Conservation (phyloP, 768 basidiomycete genomes). For the Polyporus arcularius region DNA sequence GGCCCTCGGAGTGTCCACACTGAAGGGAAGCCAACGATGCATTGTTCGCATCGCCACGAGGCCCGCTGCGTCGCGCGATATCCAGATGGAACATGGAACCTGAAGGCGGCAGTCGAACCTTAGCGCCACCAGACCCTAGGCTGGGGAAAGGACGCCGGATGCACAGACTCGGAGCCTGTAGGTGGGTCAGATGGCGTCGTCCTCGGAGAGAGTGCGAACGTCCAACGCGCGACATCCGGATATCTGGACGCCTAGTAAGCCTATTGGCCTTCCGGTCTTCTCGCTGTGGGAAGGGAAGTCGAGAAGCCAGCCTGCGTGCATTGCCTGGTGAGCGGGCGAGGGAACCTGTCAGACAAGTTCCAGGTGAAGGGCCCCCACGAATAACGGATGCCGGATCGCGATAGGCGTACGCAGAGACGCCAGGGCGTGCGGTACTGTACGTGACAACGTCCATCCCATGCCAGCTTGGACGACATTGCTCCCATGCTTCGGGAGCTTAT, state of each 20-base stretch:
- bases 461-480: neutral
- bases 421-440: neutral
- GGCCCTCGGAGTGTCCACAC: neutral
- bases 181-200: conserved; percentile 8
- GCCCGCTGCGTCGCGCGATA: neutral
- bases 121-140: neutral
- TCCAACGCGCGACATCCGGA: conserved; percentile 8
- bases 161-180: conserved; percentile 16
- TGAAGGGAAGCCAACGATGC: neutral
- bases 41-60: conserved; percentile 12
- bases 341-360: neutral
- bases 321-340: neutral
- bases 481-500: conserved; percentile 14
- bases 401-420: neutral
- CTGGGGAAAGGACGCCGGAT: neutral
- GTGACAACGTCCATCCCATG: neutral
- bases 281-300: neutral
- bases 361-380: neutral
- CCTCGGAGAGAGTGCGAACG: conserved; percentile 18
- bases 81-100: neutral
- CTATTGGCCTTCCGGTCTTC: neutral
- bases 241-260: conserved; percentile 1
- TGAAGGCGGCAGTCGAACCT: neutral
- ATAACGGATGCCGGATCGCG: conserved; percentile 7
- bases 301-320: neutral